phyloP scores from a whole-genome alignment of 1,284 basidiomycete species.

The Apiotrichum sp. region DNA sequence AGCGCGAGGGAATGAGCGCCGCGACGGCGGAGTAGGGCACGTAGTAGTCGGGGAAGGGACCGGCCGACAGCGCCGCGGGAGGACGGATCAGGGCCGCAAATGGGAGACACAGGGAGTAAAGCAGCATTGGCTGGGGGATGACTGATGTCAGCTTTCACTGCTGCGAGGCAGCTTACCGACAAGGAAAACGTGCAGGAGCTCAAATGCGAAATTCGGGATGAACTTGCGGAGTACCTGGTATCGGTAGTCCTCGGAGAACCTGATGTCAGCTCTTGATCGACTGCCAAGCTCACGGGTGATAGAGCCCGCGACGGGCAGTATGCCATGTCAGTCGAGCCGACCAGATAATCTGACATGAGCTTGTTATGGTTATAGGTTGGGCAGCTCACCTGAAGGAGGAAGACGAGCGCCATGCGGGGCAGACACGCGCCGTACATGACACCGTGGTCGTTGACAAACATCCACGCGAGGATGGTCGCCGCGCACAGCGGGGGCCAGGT shows the following conservation, averaged over 20 bases:
- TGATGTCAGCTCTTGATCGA: background rate
- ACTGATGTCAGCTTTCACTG: constrained; percentile 5
- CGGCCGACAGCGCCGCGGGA: constrained; percentile 3
- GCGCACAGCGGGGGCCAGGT: constrained; percentile 74
- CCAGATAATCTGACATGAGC: constrained; percentile 53
- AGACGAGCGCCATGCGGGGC: constrained; percentile 65
- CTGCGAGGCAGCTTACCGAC: constrained; percentile 51
- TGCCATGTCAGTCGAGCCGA: constrained; percentile 69
- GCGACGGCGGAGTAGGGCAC: constrained; percentile 14
- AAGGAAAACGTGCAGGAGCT: constrained; percentile 69
- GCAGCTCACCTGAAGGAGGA: constrained; percentile 55
- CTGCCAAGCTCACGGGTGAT: constrained; percentile 49
- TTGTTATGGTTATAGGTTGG: too few relatives aligned
- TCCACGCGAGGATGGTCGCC: constrained; percentile 58
- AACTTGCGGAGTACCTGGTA: constrained; percentile 70
- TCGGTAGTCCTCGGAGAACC: constrained; percentile 74
- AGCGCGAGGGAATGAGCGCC: constrained; percentile 11
- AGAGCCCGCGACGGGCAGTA: constrained; percentile 76
- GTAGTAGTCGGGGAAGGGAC: constrained; percentile 9
- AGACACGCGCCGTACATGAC: constrained; percentile 50
- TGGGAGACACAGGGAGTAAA: constrained; percentile 59
- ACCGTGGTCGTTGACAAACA: constrained; percentile 57
- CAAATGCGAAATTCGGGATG: constrained; percentile 65
- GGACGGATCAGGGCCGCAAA: constrained; percentile 15
- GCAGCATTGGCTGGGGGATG: constrained; percentile 50